Base-by-base conservation (phyloP, 2,329 filamentous ascomycete species). In the Chaetomium olivaceum region DNA sequence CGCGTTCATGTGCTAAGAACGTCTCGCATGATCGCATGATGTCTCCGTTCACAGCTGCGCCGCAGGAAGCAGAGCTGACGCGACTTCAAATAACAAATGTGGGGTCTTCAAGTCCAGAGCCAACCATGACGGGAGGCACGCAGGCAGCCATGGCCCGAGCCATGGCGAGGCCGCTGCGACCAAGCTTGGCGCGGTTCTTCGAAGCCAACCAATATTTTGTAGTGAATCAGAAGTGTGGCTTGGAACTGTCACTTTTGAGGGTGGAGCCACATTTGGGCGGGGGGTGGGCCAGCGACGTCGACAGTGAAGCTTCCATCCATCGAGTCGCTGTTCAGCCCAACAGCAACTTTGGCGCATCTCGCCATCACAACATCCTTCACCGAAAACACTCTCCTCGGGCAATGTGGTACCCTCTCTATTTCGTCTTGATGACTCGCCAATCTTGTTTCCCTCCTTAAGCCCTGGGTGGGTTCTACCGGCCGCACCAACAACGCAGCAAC, bases 121-220 rank as follows among this genome's bases (percentile, higher is more conserved):
- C 9, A 12, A 12, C 33, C 33, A 43, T 19, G 39, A 4, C 39
- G 39, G 39, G 39, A 43, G 39, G 36, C 14, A 39, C 36, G 36
- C 33, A 36, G 33, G 36, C 36, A 39, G 16, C 36, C 12, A 39
- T 39, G 36, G 14, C 9, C 9, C 33, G 14, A 16, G 16, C 12
- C 33, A 36, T 19, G 14, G 36, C 36, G 14, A 19, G 36, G 12
- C 12, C 14, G 36, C 12, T 11, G 36, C 33, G 14, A 19, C 36
- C 36, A 39, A 39, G 2, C 33, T 19, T 19, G 39, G 39, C n/a
- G 16, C 16, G 16, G 39, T n/a, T 43, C 39, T 43, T 48, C 19
- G n/a, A 21, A 21, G n/a, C 46, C 55, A 57, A 57, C 19, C 52
- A 21, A 48, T 48, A 48, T 48, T 48, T 48, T 48, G 46, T 48